phyloP scores from a whole-genome alignment of 495 filamentous ascomycete species.

The Hamigera avellanea region DNA sequence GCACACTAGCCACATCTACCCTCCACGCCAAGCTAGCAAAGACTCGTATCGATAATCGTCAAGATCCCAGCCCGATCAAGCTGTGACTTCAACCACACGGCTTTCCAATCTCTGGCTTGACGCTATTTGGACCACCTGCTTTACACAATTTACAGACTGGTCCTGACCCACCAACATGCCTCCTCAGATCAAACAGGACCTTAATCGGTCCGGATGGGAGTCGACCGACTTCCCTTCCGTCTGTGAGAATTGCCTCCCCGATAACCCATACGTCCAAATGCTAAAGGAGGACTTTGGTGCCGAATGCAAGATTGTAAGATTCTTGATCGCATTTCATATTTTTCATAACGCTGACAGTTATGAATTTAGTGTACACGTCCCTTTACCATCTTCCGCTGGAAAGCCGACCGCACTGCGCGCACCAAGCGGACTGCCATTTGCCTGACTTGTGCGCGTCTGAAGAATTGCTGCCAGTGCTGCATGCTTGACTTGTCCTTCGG shows the following conservation, averaged over 20 bases:
- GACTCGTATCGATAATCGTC: constrained; percentile 22
- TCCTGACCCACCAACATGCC: constrained; percentile 16
- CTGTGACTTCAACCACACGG: constrained; percentile 15
- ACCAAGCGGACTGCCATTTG: constrained; percentile 85
- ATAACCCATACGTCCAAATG: constrained; percentile 98
- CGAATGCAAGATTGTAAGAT: constrained; percentile 44
- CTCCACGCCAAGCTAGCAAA: constrained; percentile 2
- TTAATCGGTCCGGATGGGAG: constrained; percentile 95
- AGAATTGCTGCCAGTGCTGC: constrained; percentile 98
- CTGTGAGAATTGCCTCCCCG: constrained; percentile 75
- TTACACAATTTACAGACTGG: background rate
- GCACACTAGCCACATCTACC: constrained; percentile 4
- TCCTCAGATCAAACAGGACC: constrained; percentile 83
- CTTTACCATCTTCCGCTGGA: constrained; percentile 93
- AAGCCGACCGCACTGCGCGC: constrained; percentile 75
- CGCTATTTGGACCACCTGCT: no score
- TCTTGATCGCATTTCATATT: background rate
- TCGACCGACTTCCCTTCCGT: constrained; percentile 65
- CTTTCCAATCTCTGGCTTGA: no score
- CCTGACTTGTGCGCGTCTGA: constrained; percentile 86
- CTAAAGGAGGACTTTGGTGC: constrained; percentile 89
- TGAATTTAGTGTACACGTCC: constrained; percentile 82
- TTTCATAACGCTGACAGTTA: no score
- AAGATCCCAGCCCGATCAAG: constrained; percentile 4
- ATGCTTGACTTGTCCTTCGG: constrained; percentile 97